Conservation (phyloP, 2,329 filamentous ascomycete species). For the Pseudogymnoascus sp. region DNA sequence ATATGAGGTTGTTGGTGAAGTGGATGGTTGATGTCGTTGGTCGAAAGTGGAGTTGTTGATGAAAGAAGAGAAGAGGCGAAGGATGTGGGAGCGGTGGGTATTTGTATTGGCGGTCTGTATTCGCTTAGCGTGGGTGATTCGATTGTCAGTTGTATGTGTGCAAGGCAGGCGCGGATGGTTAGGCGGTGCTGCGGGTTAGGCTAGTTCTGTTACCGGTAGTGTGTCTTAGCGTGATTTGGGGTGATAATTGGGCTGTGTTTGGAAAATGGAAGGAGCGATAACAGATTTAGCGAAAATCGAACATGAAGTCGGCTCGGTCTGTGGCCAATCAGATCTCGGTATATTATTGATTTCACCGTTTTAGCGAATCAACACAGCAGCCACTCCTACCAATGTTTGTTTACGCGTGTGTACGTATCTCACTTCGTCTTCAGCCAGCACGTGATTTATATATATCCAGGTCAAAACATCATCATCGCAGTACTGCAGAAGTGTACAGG, state of each 20-base stretch:
- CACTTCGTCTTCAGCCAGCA: background rate
- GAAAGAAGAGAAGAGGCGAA: constrained; percentile 22
- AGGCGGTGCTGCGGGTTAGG: background rate
- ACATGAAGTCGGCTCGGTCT: background rate
- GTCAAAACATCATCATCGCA: background rate
- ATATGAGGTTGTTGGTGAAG: constrained; percentile 14
- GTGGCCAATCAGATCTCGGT: background rate
- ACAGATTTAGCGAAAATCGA: background rate
- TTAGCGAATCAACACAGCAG: background rate
- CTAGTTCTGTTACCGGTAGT: background rate
- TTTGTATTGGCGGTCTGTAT: constrained; percentile 22
- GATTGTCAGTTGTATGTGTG: constrained; percentile 9
- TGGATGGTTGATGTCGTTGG: constrained; percentile 11
- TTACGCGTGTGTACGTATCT: background rate
- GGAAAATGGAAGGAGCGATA: background rate
- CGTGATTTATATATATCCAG: background rate
- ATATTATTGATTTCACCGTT: background rate
- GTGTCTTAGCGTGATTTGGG: constrained; percentile 7
- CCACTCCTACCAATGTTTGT: background rate
- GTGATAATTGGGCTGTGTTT: background rate
- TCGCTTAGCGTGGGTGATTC: constrained; percentile 8
- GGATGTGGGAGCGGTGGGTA: constrained; percentile 25
- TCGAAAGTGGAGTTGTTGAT: constrained; percentile 19
- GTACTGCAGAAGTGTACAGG: background rate
- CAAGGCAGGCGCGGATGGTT: background rate